These are phyloP conservation scores for Colletotrichum incanum DNA, from an alignment of 2,329 filamentous ascomycete species.

Conservation along the genomic window DNA sequence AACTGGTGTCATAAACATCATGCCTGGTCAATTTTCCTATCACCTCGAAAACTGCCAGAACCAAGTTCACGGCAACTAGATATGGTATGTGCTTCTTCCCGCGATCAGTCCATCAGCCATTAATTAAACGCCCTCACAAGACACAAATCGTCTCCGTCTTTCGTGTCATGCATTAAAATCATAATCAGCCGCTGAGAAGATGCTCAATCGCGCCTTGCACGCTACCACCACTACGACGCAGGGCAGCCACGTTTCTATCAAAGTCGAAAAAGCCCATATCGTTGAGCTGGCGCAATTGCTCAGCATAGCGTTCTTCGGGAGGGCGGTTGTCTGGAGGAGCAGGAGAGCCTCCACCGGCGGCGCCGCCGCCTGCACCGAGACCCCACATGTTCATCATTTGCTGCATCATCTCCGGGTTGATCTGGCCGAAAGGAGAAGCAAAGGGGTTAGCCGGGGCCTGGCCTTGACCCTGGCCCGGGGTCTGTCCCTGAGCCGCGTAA, in stretches of 20 bases:
- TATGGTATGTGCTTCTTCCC: constrained; percentile 40
- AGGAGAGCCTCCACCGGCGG: constrained; percentile 55
- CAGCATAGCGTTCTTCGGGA: constrained; percentile 93
- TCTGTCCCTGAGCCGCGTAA: constrained; percentile 54
- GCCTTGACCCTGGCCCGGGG: constrained; percentile 48
- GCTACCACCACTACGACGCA: constrained; percentile 91
- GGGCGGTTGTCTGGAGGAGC: constrained; percentile 85
- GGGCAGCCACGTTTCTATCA: constrained; percentile 89
- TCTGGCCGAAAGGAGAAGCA: constrained; percentile 59
- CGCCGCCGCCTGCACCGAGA: constrained; percentile 53
- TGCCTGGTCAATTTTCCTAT: constrained; percentile 40
- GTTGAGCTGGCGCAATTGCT: constrained; percentile 92
- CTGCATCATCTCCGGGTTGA: constrained; percentile 69
- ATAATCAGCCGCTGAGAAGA: constrained; percentile 63
- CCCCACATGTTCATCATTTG: constrained; percentile 69
- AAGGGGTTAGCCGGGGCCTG: constrained; percentile 56
- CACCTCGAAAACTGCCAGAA: constrained; percentile 32
- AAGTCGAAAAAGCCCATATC: constrained; percentile 99
- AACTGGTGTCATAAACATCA: constrained; percentile 36
- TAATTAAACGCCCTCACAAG: constrained; percentile 22
- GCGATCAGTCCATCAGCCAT: constrained; percentile 24
- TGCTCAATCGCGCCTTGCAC: constrained; percentile 93
- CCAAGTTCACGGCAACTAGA: constrained; percentile 29
- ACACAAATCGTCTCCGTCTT: constrained; percentile 1
- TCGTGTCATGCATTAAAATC: constrained; percentile 9